These are phyloP conservation scores for Pugionium dolabratum DNA, from an alignment of 345 rosid genomes.

Conservation along the genomic window DNA sequence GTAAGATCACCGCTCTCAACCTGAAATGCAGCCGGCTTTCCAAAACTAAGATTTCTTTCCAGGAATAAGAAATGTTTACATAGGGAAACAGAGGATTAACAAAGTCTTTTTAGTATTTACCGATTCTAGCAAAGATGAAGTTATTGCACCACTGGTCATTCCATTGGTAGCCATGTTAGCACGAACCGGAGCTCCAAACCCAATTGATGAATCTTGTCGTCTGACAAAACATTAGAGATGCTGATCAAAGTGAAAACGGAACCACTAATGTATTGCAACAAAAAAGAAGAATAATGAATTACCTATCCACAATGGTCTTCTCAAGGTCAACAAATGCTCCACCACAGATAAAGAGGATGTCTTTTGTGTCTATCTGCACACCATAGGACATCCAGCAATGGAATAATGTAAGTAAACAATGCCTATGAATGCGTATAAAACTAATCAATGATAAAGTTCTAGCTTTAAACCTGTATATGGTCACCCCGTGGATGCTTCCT, in stretches of 20 bases:
- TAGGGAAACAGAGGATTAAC: not conserved
- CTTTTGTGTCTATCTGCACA: slow-evolving; percentile 85
- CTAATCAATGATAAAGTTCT: not conserved
- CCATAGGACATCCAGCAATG: slow-evolving; percentile 20
- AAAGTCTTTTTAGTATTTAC: slow-evolving; percentile 37
- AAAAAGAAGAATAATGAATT: slow-evolving; percentile 23
- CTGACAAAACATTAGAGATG: slow-evolving; percentile 44
- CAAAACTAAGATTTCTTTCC: slow-evolving; percentile 27
- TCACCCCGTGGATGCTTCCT: slow-evolving; percentile 98
- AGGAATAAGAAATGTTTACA: not conserved
- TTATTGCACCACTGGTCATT: slow-evolving; percentile 61
- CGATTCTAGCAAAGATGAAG: slow-evolving; percentile 87
- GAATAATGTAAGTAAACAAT: slow-evolving; percentile 15
- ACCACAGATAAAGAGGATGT: slow-evolving; percentile 93
- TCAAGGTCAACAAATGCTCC: slow-evolving; percentile 96
- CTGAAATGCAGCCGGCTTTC: slow-evolving; percentile 46
- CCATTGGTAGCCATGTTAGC: slow-evolving; percentile 88
- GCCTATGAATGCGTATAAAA: not conserved
- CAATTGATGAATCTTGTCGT: slow-evolving; percentile 93
- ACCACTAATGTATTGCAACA: slow-evolving; percentile 1
- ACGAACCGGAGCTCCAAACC: slow-evolving; percentile 98
- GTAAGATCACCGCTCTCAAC: slow-evolving; percentile 91
- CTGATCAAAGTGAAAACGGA: slow-evolving; percentile 25
- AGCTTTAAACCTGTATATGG: slow-evolving; percentile 77
- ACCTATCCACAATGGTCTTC: slow-evolving; percentile 94